These are phyloP conservation scores for Ascochyta koolunga DNA, from an alignment of 2,329 filamentous ascomycete genomes.

Conservation along the genomic window DNA sequence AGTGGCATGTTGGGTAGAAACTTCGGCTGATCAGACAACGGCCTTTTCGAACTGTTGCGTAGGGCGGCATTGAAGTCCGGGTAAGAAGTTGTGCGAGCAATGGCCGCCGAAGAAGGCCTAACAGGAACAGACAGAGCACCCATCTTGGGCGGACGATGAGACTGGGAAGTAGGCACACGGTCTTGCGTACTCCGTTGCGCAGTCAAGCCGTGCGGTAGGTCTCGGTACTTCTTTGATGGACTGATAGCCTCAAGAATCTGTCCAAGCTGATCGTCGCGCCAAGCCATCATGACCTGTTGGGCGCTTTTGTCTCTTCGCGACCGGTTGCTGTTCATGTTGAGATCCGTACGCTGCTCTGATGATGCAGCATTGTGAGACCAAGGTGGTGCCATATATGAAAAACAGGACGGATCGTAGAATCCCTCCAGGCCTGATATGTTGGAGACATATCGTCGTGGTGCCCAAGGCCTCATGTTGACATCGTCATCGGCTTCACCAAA, in stretches of 20 bases:
- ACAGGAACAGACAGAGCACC: conserved; percentile 17
- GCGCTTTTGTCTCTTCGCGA: conserved; percentile 17
- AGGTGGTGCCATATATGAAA: conserved; percentile 11
- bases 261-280: conserved; percentile 39
- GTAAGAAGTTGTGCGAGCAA: conserved; percentile 35
- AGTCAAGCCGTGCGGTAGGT: neutral
- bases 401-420: neutral
- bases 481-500: conserved; percentile 23
- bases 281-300: conserved; percentile 23
- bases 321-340: conserved; percentile 1
- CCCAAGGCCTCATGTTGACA: conserved; percentile 29
- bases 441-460: conserved; percentile 1
- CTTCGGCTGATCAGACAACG: conserved; percentile 13
- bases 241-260: conserved; percentile 34
- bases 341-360: neutral
- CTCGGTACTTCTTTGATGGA: conserved; percentile 65
- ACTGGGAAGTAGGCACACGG: conserved; percentile 10
- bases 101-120: conserved; percentile 31
- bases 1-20: neutral
- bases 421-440: neutral
- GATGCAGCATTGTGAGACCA: conserved; percentile 10
- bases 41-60: conserved; percentile 19
- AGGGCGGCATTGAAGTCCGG: conserved; percentile 21
- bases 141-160: conserved; percentile 25
- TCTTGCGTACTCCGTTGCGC: neutral